Evolutionary conservation across 768 basidiomycete genomes (phyloP).

Genomic region (Amanita jacksonii): DNA sequence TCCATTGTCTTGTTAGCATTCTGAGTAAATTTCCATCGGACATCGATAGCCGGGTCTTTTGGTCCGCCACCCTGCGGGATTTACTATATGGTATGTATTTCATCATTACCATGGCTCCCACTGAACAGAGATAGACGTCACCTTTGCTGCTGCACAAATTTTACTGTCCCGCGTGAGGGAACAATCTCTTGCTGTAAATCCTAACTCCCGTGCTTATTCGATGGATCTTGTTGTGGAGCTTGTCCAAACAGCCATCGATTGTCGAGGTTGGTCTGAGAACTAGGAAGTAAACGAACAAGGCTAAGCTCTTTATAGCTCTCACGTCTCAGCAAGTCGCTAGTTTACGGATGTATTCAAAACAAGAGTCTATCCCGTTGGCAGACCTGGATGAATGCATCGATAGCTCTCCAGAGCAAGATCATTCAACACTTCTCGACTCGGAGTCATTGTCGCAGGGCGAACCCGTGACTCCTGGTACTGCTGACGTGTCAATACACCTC

Average conservation of each 20-base stretch:
- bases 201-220: slow-evolving; percentile 25
- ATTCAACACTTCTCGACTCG: slow-evolving; percentile 7
- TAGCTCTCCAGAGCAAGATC: slow-evolving; percentile 1
- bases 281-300: background rate
- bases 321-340: slow-evolving; percentile 45
- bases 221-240: slow-evolving; percentile 32
- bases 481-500: slow-evolving; percentile 6
- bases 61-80: slow-evolving; percentile 55
- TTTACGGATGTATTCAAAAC: slow-evolving; percentile 6
- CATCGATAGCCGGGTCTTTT: slow-evolving; percentile 67
- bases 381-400: background rate
- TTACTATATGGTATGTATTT: slow-evolving; percentile 45
- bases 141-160: slow-evolving; percentile 45
- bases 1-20: slow-evolving; percentile 67
- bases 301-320: slow-evolving; percentile 35
- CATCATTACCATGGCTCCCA: too few relatives aligned
- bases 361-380: slow-evolving; percentile 9
- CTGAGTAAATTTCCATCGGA: slow-evolving; percentile 74
- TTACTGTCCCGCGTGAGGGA: slow-evolving; percentile 40
- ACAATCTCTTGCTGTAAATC: too few relatives aligned
- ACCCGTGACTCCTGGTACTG: slow-evolving; percentile 9
- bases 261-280: slow-evolving; percentile 37
- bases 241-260: slow-evolving; percentile 40
- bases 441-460: slow-evolving; percentile 8
- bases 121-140: slow-evolving; percentile 33